phyloP scores from a whole-genome alignment of 192 early-diverging fungal genomes.

The Jimgerdemannia flammicorona region DNA sequence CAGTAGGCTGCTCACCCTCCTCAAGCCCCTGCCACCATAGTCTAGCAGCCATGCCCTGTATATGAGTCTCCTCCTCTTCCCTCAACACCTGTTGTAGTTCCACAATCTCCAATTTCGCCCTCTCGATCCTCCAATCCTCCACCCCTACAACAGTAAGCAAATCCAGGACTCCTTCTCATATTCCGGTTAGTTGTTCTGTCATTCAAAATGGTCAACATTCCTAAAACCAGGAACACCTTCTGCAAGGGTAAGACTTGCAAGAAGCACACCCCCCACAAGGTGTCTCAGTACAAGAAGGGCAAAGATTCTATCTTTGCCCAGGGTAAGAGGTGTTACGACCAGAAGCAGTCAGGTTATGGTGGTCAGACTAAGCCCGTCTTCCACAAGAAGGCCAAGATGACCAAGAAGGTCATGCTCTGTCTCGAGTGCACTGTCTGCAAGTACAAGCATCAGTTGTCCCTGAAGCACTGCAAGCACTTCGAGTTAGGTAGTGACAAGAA shows the following conservation, averaged over 20 bases:
- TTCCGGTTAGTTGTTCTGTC: neutral
- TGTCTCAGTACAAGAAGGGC: slow-evolving; percentile 99
- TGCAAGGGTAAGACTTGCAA: slow-evolving; percentile 97
- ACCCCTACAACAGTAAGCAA: too few species aligned
- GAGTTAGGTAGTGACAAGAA: slow-evolving; percentile 99
- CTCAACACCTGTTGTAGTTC: too few species aligned
- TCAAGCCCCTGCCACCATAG: too few species aligned
- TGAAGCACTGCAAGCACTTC: slow-evolving; percentile 99
- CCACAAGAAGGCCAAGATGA: slow-evolving; percentile 99
- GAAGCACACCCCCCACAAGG: slow-evolving; percentile 99
- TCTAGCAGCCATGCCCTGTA: too few species aligned
- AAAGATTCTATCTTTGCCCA: slow-evolving; percentile 99
- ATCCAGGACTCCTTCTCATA: neutral
- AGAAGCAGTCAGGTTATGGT: slow-evolving; percentile 99
- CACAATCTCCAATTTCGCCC: too few species aligned
- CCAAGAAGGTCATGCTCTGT: slow-evolving; percentile 99
- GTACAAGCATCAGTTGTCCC: slow-evolving; percentile 95
- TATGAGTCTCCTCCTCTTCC: too few species aligned
- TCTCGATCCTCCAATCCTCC: too few species aligned
- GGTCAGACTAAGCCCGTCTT: slow-evolving; percentile 99
- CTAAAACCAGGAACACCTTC: slow-evolving; percentile 99
- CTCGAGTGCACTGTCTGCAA: slow-evolving; percentile 98
- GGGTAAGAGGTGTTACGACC: slow-evolving; percentile 67
- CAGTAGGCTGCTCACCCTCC: too few species aligned
- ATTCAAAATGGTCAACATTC: slow-evolving; percentile 73